Evolutionary conservation across 2,329 filamentous ascomycete species (phyloP), one percentile per base, ranked within the genome.

Genomic region (Colletotrichum sp.): DNA sequence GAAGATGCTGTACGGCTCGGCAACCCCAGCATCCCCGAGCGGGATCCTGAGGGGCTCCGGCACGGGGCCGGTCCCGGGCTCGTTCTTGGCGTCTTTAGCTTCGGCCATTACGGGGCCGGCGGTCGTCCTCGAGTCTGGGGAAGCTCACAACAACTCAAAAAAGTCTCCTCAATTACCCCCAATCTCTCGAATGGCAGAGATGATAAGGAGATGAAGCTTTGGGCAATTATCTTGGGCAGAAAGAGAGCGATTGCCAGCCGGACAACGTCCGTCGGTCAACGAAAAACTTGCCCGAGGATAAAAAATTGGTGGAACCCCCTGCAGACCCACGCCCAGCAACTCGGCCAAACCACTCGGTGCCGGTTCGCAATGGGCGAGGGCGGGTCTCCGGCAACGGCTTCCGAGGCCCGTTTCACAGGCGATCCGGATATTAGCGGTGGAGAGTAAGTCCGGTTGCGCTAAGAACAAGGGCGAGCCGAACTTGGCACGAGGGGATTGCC

Each of bases 1-100:
- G 64, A 80, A 82, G 34, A 82, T 73, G 66, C 78, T 79, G 36
- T 82, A 82, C 6, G 66, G 60, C 66, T 66, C 71, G 9, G 60
- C 24, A 8, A 38, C 26, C 30, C 38, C 48, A 16, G 36, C 48
- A 8, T 48, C 64, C 21, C 21, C 65, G 26, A 76, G 18, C 26
- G 74, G 71, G 8, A 74, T 28, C 13, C 52, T 70, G 21, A 76
- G 74, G 24, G 58, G 58, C 65, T 76, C 74, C 58, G 58, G 64
- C 30, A 36, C 63, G 63, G 61, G 15, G 32, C 30, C 55, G 72
- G 68, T 18, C 43, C 58, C 61, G 67, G 67, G 6, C 21, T 67
- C 21, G 9, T 36, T 66, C 32, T 28, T 43, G 58, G 64, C 68
- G 32, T 36, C n/a, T 48, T 75, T 67, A 43, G 55, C 16, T 67